These are phyloP conservation scores for thale cress (Arabidopsis thaliana) DNA, from an alignment of 345 rosid genomes.

Conservation along the genomic window DNA sequence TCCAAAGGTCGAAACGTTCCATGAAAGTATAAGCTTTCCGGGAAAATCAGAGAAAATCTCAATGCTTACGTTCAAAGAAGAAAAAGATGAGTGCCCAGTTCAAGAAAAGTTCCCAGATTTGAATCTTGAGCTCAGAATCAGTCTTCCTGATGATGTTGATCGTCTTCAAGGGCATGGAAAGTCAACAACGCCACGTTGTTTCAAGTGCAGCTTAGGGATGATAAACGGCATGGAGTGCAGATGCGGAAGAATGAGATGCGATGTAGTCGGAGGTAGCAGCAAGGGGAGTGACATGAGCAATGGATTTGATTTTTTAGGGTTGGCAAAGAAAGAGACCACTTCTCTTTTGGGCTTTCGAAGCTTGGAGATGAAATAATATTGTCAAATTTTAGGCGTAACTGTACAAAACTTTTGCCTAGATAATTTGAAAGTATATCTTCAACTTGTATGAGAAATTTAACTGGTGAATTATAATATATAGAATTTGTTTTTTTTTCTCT, in stretches of 20 bases:
- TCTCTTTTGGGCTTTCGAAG: slow-evolving; percentile 68
- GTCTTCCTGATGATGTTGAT: slow-evolving; percentile 68
- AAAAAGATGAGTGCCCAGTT: slow-evolving; percentile 43
- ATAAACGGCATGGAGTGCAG: slow-evolving; percentile 66
- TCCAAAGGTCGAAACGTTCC: slow-evolving; percentile 27
- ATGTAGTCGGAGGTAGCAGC: slow-evolving; percentile 39
- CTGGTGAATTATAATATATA: not conserved
- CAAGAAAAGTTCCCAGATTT: slow-evolving; percentile 69
- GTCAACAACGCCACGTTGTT: slow-evolving; percentile 49
- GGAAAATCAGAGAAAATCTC: slow-evolving; percentile 40
- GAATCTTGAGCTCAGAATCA: slow-evolving; percentile 90
- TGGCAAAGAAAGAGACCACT: slow-evolving; percentile 53
- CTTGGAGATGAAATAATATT: slow-evolving; percentile 68
- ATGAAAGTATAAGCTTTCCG: slow-evolving; percentile 14
- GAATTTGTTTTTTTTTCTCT: not conserved
- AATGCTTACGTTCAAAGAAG: slow-evolving; percentile 50
- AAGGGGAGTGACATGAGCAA: slow-evolving; percentile 31
- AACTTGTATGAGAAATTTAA: not conserved
- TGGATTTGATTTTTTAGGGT: slow-evolving; percentile 80
- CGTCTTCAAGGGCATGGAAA: slow-evolving; percentile 38
- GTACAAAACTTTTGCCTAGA: slow-evolving; percentile 39
- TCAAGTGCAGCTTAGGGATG: slow-evolving; percentile 67
- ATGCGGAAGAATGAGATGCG: slow-evolving; percentile 46
- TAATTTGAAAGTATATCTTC: slow-evolving; percentile 23
- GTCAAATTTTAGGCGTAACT: slow-evolving; percentile 31